phyloP scores from a whole-genome alignment of 352 stramenopile genomes.

The Globisporangium perplexum region DNA sequence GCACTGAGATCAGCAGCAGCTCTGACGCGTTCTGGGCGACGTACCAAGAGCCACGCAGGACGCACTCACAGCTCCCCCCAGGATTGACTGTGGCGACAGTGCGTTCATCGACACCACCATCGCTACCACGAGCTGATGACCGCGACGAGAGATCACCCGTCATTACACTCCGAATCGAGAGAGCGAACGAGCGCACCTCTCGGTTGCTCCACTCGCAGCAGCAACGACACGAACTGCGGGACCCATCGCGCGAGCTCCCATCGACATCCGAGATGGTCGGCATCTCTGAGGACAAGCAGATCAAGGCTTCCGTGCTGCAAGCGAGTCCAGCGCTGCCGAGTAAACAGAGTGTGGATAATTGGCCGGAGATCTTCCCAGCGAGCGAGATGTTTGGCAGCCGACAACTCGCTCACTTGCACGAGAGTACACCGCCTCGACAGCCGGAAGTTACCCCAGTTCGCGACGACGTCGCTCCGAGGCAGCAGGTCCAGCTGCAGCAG shows the following conservation, averaged over 20 bases:
- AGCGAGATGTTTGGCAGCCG: not conserved
- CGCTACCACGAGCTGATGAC: not conserved
- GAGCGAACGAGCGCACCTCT: not conserved
- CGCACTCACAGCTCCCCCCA: not conserved
- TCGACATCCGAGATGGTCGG: conserved; percentile 41
- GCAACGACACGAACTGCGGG: not conserved
- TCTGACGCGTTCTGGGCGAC: not conserved
- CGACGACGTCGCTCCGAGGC: not conserved
- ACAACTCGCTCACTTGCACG: not conserved
- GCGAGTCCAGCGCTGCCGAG: not conserved
- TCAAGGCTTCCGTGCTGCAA: not conserved
- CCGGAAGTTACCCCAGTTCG: not conserved
- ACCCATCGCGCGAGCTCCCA: conserved; percentile 19
- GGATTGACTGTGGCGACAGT: not conserved
- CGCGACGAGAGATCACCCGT: not conserved
- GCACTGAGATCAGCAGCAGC: not conserved
- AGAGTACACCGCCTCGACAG: not conserved
- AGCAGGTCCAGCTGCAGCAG: not conserved
- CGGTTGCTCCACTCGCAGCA: not conserved
- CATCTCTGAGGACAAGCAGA: conserved; percentile 10
- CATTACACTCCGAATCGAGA: conserved; percentile 9
- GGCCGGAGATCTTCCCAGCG: not conserved
- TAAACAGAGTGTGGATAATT: not conserved
- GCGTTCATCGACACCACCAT: not conserved
- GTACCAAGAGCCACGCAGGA: not conserved